Percentiles rank a stretch among this genome's conserved stretches.
These are phyloP conservation scores for Spatholobus suberectus DNA, from an alignment of 306 rosid species.

Conservation along the genomic window DNA sequence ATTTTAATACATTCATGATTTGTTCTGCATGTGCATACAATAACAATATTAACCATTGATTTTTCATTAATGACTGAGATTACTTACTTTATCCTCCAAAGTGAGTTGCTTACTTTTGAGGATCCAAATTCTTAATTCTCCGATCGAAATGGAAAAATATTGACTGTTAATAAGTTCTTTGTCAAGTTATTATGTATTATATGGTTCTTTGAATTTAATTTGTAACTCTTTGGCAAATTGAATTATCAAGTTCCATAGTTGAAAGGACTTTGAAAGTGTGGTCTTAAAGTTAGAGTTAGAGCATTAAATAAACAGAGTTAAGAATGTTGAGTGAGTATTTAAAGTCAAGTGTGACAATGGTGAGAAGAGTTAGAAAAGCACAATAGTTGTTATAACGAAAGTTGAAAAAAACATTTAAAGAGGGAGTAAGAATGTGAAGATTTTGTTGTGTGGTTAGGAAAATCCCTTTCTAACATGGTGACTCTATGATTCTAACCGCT, in stretches of 20 bases:
- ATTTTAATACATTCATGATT: neutral
- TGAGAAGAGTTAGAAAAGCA: neutral
- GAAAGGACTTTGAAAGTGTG: neutral
- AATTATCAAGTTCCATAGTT: neutral
- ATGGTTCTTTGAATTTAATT: neutral
- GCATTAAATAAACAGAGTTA: neutral
- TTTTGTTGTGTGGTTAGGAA: neutral
- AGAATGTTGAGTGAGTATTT: neutral
- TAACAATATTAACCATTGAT: neutral
- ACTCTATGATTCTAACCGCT: neutral
- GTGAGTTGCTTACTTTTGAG: neutral
- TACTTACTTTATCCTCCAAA: neutral
- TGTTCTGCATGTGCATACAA: neutral
- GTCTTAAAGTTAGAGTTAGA: neutral
- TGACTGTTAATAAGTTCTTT: neutral
- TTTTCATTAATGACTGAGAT: neutral
- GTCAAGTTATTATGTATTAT: neutral
- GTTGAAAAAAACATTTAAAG: neutral
- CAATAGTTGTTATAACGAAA: neutral
- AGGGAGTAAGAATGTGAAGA: neutral
- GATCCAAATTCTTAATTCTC: neutral
- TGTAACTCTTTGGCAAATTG: neutral
- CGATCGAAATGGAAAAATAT: neutral
- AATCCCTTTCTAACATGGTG: neutral
- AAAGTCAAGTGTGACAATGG: neutral